Base-by-base conservation (phyloP, 257 asterid species). In the Salvia splendens region DNA sequence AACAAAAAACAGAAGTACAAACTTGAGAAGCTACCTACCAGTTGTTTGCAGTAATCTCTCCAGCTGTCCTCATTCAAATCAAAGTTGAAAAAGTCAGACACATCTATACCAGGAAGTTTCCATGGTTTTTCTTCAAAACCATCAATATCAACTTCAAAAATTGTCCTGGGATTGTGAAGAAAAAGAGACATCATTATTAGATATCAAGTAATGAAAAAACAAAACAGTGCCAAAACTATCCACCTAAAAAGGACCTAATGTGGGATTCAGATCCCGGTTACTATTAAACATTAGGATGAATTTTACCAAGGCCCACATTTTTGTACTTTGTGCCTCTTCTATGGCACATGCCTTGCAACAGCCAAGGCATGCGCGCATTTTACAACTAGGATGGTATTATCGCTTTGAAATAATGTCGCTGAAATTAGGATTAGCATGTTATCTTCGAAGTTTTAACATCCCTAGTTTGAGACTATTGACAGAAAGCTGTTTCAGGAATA, bases 91-190 rank as follows among this genome's bases (percentile, higher is more conserved):
- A 87, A 94, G 82, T 89, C 96, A 10, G 98, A 84, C 6, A 82
- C 35, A 45, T 94, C 95, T 59, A 91, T 82, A 52, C 90, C 93
- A 1, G 87, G 89, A 68, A 87, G 87, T 76, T 75, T 88, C 99
- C 99, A 94, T 63, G 99, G 95, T 78, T 87, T 94, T 77, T 88
- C 99, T 78, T 94, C 99, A 76, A 94, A 91, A 76, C 89, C 71
- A 77, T 94, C 96, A 67, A 94, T 94, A 75, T 94, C 98, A 83
- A 91, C 97, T 80, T 94, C 99, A 79, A 94, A 94, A 79, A 94
- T 84, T 68, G 97, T 94, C 98, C 99, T 94, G 86, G 73, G 47
- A 76, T 75, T 46, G 43, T 33, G 50, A 53, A 9, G 30, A 49
- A 8, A 48, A 38, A 42, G 54, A 42, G 6, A 51, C 17, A 11